Evolutionary conservation across 2,329 filamentous ascomycete genomes (phyloP).

Genomic region (Orbilia quercus): DNA sequence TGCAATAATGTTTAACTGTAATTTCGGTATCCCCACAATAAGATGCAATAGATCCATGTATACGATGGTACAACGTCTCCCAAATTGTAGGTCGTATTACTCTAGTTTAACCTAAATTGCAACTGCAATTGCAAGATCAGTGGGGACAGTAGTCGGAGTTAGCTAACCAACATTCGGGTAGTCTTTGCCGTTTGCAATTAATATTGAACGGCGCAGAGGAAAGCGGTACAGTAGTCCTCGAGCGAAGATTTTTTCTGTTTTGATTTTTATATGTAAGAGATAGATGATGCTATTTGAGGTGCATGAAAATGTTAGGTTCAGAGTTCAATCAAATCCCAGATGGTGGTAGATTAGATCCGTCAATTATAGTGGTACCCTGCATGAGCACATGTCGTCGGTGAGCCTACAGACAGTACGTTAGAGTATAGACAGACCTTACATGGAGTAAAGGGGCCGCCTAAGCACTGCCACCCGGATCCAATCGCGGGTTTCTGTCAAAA

Average conservation of each 20-base stretch:
- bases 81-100: not conserved
- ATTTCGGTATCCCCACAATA: not conserved
- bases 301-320: not conserved
- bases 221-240: not conserved
- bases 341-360: not conserved
- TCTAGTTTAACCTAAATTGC: not conserved
- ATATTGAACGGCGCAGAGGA: not conserved
- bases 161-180: not conserved
- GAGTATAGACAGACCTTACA: too few relatives aligned
- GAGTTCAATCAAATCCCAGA: not conserved
- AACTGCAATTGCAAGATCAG: too few relatives aligned
- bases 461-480: constrained; percentile 42
- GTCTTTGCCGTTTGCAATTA: not conserved
- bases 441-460: not conserved
- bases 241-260: not conserved
- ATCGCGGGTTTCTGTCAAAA: constrained; percentile 23
- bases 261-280: not conserved
- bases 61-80: not conserved
- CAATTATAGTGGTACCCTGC: not conserved
- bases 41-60: too few relatives aligned
- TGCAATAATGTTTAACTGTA: not conserved
- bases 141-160: not conserved
- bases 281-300: constrained; percentile 13
- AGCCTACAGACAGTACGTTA: too few relatives aligned
- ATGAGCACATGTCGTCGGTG: constrained; percentile 4